Conservation (phyloP, 2,329 filamentous ascomycete genomes). For the Fusarium gaditjirri region DNA sequence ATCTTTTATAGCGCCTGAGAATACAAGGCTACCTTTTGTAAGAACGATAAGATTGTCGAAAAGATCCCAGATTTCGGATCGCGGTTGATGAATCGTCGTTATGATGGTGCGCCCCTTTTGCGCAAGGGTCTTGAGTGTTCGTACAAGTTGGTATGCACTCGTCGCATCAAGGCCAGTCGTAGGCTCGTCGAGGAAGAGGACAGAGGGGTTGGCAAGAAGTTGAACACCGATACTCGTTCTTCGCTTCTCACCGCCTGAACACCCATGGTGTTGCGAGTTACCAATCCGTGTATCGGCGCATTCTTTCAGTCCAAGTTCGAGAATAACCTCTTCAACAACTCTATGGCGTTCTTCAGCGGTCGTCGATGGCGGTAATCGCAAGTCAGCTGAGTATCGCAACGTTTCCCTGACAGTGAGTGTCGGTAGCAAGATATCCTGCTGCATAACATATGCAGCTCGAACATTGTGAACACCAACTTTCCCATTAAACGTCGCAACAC, state of each 20-base stretch:
- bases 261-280: conserved; percentile 76
- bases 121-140: conserved; percentile 75
- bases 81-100: conserved; percentile 80
- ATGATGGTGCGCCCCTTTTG: conserved; percentile 76
- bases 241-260: conserved; percentile 82
- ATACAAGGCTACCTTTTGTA: conserved; percentile 74
- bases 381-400: conserved; percentile 75
- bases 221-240: conserved; percentile 82
- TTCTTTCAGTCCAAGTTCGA: conserved; percentile 80
- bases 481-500: conserved; percentile 71
- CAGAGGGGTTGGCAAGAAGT: conserved; percentile 80
- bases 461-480: conserved; percentile 62
- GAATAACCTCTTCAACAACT: conserved; percentile 80
- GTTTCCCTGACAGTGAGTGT: conserved; percentile 82
- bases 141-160: conserved; percentile 78
- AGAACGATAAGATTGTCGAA: conserved; percentile 79
- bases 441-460: conserved; percentile 77
- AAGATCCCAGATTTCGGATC: conserved; percentile 82
- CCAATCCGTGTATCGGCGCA: conserved; percentile 81
- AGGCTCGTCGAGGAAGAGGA: conserved; percentile 82
- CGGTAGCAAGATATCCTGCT: conserved; percentile 79
- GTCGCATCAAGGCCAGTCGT: conserved; percentile 83
- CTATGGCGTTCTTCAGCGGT: conserved; percentile 66
- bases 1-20: conserved; percentile 67
- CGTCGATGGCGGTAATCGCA: conserved; percentile 73